Evolutionary conservation across 179 eudicot genomes (phyloP), one percentile per base, ranked within the genome.

Genomic region (Sideroxylon spinosum): DNA sequence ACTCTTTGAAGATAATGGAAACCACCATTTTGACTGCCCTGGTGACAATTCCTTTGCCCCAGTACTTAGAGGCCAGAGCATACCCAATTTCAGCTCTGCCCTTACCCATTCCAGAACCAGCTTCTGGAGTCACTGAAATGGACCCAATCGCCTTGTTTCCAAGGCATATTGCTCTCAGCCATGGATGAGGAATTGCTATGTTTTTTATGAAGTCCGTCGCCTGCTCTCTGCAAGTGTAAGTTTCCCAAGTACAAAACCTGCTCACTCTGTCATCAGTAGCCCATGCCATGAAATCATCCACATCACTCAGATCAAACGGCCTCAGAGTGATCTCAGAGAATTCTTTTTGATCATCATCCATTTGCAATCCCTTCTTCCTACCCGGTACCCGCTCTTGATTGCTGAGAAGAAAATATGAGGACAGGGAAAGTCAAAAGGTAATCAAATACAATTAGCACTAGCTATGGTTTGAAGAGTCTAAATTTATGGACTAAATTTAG

Each of bases 241-340:
- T 74, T 16, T 85, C 80, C 84, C 85, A 85, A 28, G 76, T 14
- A 77, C 90, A 86, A 20, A 77, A 88, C 2, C 29, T 73, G 26
- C 85, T 83, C 19, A 84, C 91, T 49, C 17, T 60, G 0, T 84
- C 83, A 66, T 90, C 91, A 3, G 87, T 72, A 2, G 79, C 88
- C 92, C 90, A 88, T 4, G 55, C 78, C 91, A 88, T 88, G 64
- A 90, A 59, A 73, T 86, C 90, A 19, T 86, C 90, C 0, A 59
- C 78, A 65, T 88, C 90, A 0, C 83, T 80, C 9, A 80, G 78
- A 52, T 75, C 66, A 57, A 86, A 76, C 7, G 69, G 71, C 68
- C 92, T 82, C 50, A 88, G 79, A 2, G 83, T 76, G 48, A 88
- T 82, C 13, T 76, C 72, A 5, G 81, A 79, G 25, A 50, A 50